A percentile compares a stretch with the other conserved stretches of the same genome.
phyloP scores from a whole-genome alignment of 2,329 filamentous ascomycete species.

The Fusarium scirpi region DNA sequence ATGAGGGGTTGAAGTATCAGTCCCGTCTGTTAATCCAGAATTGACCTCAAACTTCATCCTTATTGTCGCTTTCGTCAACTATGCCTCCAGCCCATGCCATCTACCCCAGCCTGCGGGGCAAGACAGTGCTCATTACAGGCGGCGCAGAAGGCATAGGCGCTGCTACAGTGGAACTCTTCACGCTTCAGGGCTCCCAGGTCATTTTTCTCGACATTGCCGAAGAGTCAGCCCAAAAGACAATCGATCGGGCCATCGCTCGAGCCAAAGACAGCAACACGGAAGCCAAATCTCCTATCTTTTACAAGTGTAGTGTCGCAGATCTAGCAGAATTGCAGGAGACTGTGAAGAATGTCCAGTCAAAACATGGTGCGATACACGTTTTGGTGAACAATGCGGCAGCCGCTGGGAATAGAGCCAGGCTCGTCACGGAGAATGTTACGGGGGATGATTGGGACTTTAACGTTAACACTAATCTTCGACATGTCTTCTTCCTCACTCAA shows the following conservation, averaged over 20 bases:
- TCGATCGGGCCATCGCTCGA: slow-evolving; percentile 40
- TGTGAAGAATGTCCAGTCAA: slow-evolving; percentile 49
- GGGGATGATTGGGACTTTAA: slow-evolving; percentile 57
- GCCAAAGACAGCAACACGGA: slow-evolving; percentile 20
- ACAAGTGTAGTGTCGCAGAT: slow-evolving; percentile 58
- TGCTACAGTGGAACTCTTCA: slow-evolving; percentile 58
- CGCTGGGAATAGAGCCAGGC: slow-evolving; percentile 40
- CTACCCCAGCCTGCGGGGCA: slow-evolving; percentile 57
- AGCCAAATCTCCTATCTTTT: slow-evolving; percentile 51
- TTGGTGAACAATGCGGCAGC: slow-evolving; percentile 85
- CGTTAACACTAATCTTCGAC: slow-evolving; percentile 59
- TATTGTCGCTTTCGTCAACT: not conserved
- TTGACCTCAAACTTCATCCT: not conserved
- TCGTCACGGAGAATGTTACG: slow-evolving; percentile 53
- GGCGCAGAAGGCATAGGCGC: slow-evolving; percentile 62
- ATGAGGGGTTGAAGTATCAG: not conserved
- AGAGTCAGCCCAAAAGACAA: slow-evolving; percentile 44
- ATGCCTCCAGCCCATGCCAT: slow-evolving; percentile 45
- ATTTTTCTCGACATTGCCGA: slow-evolving; percentile 58
- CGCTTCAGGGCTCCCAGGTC: slow-evolving; percentile 58
- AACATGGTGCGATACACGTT: slow-evolving; percentile 70
- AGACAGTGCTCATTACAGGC: slow-evolving; percentile 59
- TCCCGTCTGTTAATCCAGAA: not conserved
- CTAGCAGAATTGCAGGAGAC: slow-evolving; percentile 50
- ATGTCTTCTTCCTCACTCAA: slow-evolving; percentile 75